Evolutionary conservation across 352 stramenopile genomes (phyloP).

Genomic region (Albugo laibachii): DNA sequence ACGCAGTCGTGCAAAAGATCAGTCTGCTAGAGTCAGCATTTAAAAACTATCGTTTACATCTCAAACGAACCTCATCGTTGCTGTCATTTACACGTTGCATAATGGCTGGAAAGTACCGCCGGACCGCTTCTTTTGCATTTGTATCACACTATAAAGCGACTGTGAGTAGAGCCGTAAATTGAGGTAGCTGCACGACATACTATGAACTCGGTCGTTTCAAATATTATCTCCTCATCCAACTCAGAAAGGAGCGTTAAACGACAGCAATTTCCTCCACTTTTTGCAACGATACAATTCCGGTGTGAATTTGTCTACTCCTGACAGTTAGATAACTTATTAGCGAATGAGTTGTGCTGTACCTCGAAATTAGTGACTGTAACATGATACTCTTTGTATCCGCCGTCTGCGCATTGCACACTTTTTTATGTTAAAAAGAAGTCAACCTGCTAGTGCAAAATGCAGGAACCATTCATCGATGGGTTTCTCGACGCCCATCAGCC

Average conservation of each 20-base stretch:
- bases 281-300: neutral
- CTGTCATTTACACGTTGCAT: neutral
- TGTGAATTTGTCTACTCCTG: neutral
- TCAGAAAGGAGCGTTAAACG: neutral
- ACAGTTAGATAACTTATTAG: neutral
- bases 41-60: neutral
- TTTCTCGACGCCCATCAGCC: neutral
- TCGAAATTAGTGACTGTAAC: neutral
- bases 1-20: neutral
- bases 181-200: neutral
- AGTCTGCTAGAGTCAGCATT: neutral
- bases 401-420: neutral
- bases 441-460: neutral
- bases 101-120: neutral
- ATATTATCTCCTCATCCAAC: neutral
- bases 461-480: neutral
- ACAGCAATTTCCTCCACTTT: neutral
- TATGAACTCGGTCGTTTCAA: neutral
- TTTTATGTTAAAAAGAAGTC: neutral
- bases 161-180: neutral
- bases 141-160: neutral
- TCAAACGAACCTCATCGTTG: neutral
- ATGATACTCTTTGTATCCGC: neutral
- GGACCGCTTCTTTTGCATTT: neutral
- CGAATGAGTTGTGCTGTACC: neutral